Evolutionary conservation across 2,329 filamentous ascomycete genomes (phyloP).

Genomic region (Beauveria sp.): DNA sequence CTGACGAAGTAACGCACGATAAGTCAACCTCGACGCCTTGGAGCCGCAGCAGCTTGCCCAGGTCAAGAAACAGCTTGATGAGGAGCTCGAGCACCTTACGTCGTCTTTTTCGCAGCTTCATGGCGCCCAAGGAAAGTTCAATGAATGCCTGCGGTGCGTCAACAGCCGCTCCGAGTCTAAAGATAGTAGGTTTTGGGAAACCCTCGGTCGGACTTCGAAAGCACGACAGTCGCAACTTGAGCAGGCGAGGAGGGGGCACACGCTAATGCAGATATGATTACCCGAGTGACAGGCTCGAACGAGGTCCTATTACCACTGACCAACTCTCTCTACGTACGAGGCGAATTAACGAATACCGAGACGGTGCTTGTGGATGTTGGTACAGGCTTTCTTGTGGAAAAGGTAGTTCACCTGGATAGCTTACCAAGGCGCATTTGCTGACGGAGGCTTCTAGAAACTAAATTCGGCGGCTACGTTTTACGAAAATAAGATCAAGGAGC

Average conservation of each 20-base stretch:
- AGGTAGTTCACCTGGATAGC: constrained; percentile 41
- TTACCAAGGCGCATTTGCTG: neutral
- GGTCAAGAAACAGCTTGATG: constrained; percentile 92
- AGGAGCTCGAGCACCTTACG: constrained; percentile 91
- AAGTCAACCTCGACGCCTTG: constrained; percentile 64
- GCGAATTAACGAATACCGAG: constrained; percentile 64
- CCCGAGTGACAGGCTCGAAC: constrained; percentile 29
- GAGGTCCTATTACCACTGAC: constrained; percentile 86
- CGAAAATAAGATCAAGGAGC: constrained; percentile 46
- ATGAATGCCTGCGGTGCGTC: constrained; percentile 79
- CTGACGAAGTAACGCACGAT: neutral
- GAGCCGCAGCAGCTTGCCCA: constrained; percentile 78
- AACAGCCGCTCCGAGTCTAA: constrained; percentile 29
- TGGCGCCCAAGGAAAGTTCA: constrained; percentile 84
- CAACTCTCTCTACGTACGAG: constrained; percentile 88
- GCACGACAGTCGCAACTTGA: neutral
- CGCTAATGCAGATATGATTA: neutral
- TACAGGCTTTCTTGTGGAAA: constrained; percentile 92
- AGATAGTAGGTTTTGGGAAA: neutral
- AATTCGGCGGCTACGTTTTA: constrained; percentile 51
- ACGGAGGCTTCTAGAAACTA: constrained; percentile 32
- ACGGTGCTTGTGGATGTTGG: constrained; percentile 87
- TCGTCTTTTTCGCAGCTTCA: constrained; percentile 84
- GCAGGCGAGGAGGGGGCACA: no score
- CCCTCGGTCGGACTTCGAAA: neutral